A percentile compares a stretch with the other conserved stretches of the same genome.
phyloP scores from a whole-genome alignment of 345 rosid genomes.

The Dovyalis caffra region DNA sequence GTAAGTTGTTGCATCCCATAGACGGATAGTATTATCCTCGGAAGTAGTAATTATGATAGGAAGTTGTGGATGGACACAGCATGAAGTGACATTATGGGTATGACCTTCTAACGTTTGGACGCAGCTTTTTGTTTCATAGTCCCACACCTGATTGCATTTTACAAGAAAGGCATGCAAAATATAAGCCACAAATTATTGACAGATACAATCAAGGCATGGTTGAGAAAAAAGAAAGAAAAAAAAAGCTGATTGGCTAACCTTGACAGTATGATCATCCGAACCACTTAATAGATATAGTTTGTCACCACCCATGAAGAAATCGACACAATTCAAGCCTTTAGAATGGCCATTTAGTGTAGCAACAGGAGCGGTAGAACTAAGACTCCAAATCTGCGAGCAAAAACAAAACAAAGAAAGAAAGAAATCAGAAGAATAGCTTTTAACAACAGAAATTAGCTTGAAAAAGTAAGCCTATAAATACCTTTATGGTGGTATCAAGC shows the following conservation, averaged over 20 bases:
- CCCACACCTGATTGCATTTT: constrained; percentile 31
- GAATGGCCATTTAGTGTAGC: constrained; percentile 25
- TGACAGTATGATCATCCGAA: constrained; percentile 35
- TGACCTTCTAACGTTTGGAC: constrained; percentile 34
- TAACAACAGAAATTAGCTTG: not conserved
- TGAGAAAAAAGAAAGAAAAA: not conserved
- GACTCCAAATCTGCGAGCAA: constrained; percentile 45
- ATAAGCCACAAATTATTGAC: not conserved
- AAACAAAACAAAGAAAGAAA: not conserved
- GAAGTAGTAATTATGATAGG: constrained; percentile 26
- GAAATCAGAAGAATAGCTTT: not conserved
- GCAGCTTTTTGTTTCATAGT: constrained; percentile 20
- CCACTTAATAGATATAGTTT: constrained; percentile 29
- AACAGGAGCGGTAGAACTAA: constrained; percentile 27
- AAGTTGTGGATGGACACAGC: constrained; percentile 20
- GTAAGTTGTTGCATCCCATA: constrained; percentile 27
- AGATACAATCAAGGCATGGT: not conserved
- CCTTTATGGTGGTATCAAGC: constrained; percentile 37
- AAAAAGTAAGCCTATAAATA: not conserved
- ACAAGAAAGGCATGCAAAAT: not conserved
- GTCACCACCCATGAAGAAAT: constrained; percentile 8
- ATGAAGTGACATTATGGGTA: constrained; percentile 23
- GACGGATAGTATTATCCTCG: constrained; percentile 28
- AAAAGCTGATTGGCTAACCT: constrained; percentile 14
- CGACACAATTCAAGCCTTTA: constrained; percentile 34